Base-by-base conservation (phyloP, 73 alveolate genomes). In the Paraurostyla sp. region DNA sequence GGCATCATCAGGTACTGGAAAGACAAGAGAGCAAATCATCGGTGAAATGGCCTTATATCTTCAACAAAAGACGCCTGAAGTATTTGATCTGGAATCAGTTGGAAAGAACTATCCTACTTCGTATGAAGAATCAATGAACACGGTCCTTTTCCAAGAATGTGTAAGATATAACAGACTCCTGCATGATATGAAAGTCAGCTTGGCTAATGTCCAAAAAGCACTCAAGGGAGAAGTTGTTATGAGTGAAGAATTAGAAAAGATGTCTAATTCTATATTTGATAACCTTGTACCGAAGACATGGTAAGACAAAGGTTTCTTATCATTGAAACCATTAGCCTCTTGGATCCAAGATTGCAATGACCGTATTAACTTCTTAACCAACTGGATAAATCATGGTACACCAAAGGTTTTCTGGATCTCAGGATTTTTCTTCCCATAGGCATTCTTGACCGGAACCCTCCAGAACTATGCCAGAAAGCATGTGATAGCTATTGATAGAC, bases 191-290 rank as follows among this genome's bases (percentile, higher is more conserved):
- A 94, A 94, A 82, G 92, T 94, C 30, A 86, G 99, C 42, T 91
- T 98, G 18, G 84, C 85, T 20, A 94, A 96, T 57, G 98, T 98
- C 51, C 96, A 94, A 71, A 98, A 95, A 84, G 99, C 99, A 40
- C 92, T 98, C 36, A 94, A 94, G 62, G 99, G 99, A 71, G 95
- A 93, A 90, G 99, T 98, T 38, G 99, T 97, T n/a, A 97, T 96
- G 99, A 97, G 99, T 76, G 99, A 97, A 52, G 99, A 99, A 76
- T 97, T 99, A 71, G 99, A 99, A 84, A 96, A 93, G 87, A 91
- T 98, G 88, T 98, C 99, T 20, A 97, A 98, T 73, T 94, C 99
- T 49, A 86, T 99, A 68, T 98, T 93, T 85, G 99, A 97, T 85
- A 99, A 99, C 91, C 94, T 94, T 69, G 99, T 98, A 33, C 99